Conservation (phyloP, 495 filamentous ascomycete genomes). For the Daldinia vernicosa region DNA sequence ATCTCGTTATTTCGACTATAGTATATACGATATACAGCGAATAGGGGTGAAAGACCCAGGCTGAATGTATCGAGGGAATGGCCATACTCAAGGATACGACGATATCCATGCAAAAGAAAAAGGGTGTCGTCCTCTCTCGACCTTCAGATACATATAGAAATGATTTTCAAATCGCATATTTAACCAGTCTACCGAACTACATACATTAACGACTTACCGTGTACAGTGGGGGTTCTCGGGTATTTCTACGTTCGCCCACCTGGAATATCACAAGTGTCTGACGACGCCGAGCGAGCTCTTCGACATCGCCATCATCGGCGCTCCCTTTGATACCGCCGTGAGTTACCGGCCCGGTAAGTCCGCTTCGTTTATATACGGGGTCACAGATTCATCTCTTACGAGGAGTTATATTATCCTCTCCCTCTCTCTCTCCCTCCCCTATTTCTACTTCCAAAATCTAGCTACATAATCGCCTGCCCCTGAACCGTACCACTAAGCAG, state of each 20-base stretch:
- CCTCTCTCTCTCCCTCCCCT: background rate
- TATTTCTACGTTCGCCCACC: conserved; percentile 82
- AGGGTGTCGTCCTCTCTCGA: background rate
- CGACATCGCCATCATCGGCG: conserved; percentile 84
- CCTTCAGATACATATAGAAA: background rate
- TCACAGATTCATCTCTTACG: background rate
- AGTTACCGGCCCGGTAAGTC: conserved; percentile 76
- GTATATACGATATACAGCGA: background rate
- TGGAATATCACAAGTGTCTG: conserved; percentile 77
- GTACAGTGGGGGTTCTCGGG: conserved; percentile 78
- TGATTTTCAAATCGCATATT: background rate
- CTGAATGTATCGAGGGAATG: background rate
- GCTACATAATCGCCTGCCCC: background rate
- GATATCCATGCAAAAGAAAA: background rate
- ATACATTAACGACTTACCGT: conserved; percentile 12
- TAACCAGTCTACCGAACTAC: background rate
- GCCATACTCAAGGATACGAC: background rate
- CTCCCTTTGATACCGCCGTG: conserved; percentile 85
- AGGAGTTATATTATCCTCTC: background rate
- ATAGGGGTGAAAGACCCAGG: background rate
- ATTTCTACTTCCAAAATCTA: background rate
- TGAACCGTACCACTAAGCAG: background rate
- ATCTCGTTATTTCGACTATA: background rate
- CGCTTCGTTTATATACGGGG: background rate
- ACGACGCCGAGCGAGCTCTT: conserved; percentile 70